phyloP scores from a whole-genome alignment of 2,329 filamentous ascomycete genomes.

The Apiospora kogelbergensis region DNA sequence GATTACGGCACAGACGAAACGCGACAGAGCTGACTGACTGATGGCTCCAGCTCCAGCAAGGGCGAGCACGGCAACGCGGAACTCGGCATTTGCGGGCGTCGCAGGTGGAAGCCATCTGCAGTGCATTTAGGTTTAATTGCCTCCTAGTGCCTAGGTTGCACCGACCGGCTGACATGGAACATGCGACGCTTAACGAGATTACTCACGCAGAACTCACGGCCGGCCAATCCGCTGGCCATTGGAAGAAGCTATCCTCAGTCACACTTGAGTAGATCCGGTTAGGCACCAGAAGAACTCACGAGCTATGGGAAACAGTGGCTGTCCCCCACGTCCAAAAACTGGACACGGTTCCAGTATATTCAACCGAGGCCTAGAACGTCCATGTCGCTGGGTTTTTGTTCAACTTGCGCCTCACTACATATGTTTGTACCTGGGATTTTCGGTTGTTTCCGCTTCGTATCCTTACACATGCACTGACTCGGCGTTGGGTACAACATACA shows the following conservation, averaged over 20 bases:
- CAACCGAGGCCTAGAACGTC: background rate
- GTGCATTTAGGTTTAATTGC: background rate
- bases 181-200: background rate
- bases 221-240: background rate
- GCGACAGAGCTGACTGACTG: background rate
- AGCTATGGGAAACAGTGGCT: background rate
- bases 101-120: background rate
- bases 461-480: background rate
- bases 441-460: background rate
- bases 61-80: background rate
- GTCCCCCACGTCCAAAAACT: background rate
- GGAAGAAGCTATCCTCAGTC: background rate
- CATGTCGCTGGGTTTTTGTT: background rate
- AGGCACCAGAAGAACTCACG: background rate
- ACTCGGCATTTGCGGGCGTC: background rate
- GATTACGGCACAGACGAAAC: background rate
- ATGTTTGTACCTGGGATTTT: background rate
- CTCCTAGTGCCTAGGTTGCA: background rate
- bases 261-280: background rate
- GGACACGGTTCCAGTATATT: background rate
- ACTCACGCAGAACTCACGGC: background rate
- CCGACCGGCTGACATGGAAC: background rate
- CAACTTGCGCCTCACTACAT: background rate
- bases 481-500: background rate
- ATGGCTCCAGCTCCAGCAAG: background rate